A percentile compares a stretch with the other conserved stretches of the same genome.
These are phyloP conservation scores for Ganoderma resinaceum DNA, from an alignment of 1,284 basidiomycete species.

Conservation along the genomic window DNA sequence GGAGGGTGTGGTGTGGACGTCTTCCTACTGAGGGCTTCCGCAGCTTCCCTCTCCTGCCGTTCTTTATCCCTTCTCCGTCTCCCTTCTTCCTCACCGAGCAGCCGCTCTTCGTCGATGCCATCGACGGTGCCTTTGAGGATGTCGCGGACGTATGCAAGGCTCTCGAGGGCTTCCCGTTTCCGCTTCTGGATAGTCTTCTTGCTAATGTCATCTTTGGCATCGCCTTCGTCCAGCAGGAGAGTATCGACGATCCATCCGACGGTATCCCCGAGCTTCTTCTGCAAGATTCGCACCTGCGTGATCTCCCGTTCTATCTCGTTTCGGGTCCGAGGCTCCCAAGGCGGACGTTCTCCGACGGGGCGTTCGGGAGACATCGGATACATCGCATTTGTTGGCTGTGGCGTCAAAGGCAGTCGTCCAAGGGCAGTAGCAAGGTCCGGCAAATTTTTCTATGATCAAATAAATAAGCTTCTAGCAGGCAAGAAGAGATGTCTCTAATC, in stretches of 20 bases:
- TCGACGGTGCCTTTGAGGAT: slow-evolving; percentile 62
- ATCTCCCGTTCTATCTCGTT: slow-evolving; percentile 74
- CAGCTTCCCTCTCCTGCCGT: slow-evolving; percentile 34
- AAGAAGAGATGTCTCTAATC: slow-evolving; percentile 31
- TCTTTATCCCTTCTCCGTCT: slow-evolving; percentile 40
- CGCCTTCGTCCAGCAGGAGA: slow-evolving; percentile 63
- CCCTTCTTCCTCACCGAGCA: slow-evolving; percentile 62
- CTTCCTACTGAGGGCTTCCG: slow-evolving; percentile 28
- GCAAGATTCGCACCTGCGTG: slow-evolving; percentile 54
- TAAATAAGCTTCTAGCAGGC: slow-evolving; percentile 2
- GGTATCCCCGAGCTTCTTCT: slow-evolving; percentile 69
- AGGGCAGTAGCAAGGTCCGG: slow-evolving; percentile 80
- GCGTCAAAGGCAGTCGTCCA: slow-evolving; percentile 56
- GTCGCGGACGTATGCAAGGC: slow-evolving; percentile 76
- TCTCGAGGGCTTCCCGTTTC: slow-evolving; percentile 74
- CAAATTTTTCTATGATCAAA: slow-evolving; percentile 70
- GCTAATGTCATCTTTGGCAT: slow-evolving; percentile 47
- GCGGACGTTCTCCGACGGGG: slow-evolving; percentile 58
- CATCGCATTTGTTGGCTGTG: slow-evolving; percentile 49
- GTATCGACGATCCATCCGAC: slow-evolving; percentile 75
- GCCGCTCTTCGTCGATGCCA: slow-evolving; percentile 67
- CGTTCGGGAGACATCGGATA: slow-evolving; percentile 74
- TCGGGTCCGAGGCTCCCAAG: slow-evolving; percentile 70
- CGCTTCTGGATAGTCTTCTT: slow-evolving; percentile 47
- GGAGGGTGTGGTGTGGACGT: slow-evolving; percentile 34